These are phyloP conservation scores for Zychaea mexicana DNA, from an alignment of 371 early-diverging fungal genomes.

Conservation along the genomic window DNA sequence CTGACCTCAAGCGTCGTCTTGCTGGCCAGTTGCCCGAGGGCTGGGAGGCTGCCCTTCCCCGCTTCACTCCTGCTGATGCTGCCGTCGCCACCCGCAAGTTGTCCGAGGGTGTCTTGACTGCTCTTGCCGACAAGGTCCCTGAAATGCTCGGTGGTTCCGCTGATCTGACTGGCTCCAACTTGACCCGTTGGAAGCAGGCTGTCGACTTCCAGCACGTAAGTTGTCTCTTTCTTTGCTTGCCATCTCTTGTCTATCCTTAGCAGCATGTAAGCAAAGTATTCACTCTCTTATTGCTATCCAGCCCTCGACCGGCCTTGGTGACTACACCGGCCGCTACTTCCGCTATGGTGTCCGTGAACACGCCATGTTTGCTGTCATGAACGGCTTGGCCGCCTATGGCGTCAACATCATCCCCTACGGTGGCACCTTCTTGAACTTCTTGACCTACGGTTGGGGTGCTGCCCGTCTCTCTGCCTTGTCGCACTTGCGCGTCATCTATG, in stretches of 20 bases:
- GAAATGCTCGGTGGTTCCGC: slow-evolving; percentile 96
- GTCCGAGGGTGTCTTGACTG: slow-evolving; percentile 80
- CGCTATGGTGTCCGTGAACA: slow-evolving; percentile 99
- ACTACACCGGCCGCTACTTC: slow-evolving; percentile 88
- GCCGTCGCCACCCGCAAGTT: slow-evolving; percentile 85
- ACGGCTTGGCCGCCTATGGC: slow-evolving; percentile 91
- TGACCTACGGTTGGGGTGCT: slow-evolving; percentile 86
- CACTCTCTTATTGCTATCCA: too few species aligned
- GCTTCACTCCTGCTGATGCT: slow-evolving; percentile 73
- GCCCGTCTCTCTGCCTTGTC: slow-evolving; percentile 93
- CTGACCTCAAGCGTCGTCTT: slow-evolving; percentile 78
- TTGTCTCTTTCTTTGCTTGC: not conserved
- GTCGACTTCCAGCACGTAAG: slow-evolving; percentile 86
- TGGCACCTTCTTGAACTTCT: slow-evolving; percentile 98
- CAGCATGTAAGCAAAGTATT: too few species aligned
- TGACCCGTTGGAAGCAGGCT: slow-evolving; percentile 89
- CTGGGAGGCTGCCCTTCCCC: slow-evolving; percentile 71
- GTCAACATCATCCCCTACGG: slow-evolving; percentile 91
- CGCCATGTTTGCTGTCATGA: slow-evolving; percentile 97
- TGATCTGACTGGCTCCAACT: slow-evolving; percentile 94
- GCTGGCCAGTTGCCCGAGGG: slow-evolving; percentile 69
- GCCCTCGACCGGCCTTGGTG: slow-evolving; percentile 67
- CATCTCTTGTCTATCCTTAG: not conserved
- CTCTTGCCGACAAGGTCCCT: slow-evolving; percentile 72
- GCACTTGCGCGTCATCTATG: slow-evolving; percentile 87